A percentile compares a stretch with the other conserved stretches of the same genome.
These are phyloP conservation scores for Leccinum broughii DNA, from an alignment of 768 basidiomycete species.

Conservation along the genomic window DNA sequence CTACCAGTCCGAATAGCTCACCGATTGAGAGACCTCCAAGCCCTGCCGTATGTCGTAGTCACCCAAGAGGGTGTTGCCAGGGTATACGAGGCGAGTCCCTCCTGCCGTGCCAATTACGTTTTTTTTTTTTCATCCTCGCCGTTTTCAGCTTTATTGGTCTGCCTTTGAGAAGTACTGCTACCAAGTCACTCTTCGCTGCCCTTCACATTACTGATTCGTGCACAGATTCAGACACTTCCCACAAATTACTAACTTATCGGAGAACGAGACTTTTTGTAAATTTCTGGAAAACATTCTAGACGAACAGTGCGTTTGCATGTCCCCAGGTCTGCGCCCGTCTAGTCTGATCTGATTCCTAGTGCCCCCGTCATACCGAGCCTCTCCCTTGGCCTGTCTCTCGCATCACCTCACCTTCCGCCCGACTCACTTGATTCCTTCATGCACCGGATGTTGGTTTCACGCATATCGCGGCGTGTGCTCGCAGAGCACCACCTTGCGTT, in stretches of 20 bases:
- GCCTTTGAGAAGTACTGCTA: constrained; percentile 75
- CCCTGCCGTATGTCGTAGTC: constrained; percentile 83
- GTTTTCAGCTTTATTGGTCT: constrained; percentile 72
- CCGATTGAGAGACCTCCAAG: constrained; percentile 82
- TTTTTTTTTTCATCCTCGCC: constrained; percentile 3
- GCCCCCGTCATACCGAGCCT: constrained; percentile 78
- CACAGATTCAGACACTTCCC: constrained; percentile 73
- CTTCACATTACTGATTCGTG: constrained; percentile 14
- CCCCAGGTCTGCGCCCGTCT: background rate
- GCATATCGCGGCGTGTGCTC: constrained; percentile 86
- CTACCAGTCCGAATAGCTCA: constrained; percentile 87
- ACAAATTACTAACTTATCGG: constrained; percentile 63
- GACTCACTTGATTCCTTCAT: constrained; percentile 85
- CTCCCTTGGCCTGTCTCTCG: constrained; percentile 80
- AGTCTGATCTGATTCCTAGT: constrained; percentile 39
- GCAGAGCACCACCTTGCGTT: constrained; percentile 88
- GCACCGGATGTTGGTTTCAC: constrained; percentile 87
- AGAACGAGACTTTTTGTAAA: constrained; percentile 77
- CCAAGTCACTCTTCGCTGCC: background rate
- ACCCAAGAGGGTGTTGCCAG: constrained; percentile 80
- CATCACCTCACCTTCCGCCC: constrained; percentile 75
- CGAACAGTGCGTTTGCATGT: constrained; percentile 63
- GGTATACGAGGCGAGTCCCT: constrained; percentile 74
- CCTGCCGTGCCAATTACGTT: background rate
- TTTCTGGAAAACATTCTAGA: constrained; percentile 65